A percentile compares a stretch with the other conserved stretches of the same genome.
Conservation (phyloP, 2,329 filamentous ascomycete genomes). For the Rhytidhysteron rufulum region DNA sequence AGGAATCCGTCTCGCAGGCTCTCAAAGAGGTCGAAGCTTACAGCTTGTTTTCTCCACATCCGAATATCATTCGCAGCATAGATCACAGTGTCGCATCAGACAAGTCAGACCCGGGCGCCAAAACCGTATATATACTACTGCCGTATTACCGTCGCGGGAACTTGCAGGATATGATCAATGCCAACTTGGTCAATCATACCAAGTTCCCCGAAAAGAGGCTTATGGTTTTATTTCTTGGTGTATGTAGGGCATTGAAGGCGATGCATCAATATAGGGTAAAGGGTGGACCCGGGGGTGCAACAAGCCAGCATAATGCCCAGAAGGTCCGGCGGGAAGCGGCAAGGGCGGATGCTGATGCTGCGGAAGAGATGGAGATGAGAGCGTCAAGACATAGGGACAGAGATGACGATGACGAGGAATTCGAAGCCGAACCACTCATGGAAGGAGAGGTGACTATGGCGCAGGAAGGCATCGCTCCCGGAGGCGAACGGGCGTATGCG, state of each 20-base stretch:
- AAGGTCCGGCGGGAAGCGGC: slow-evolving; percentile 54
- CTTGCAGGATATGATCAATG: slow-evolving; percentile 96
- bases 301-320: slow-evolving; percentile 52
- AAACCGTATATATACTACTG: slow-evolving; percentile 94
- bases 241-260: slow-evolving; percentile 78
- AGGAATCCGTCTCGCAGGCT: slow-evolving; percentile 90
- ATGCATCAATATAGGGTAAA: slow-evolving; percentile 86
- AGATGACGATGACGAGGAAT: slow-evolving; percentile 67
- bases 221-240: slow-evolving; percentile 87
- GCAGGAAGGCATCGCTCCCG: slow-evolving; percentile 65
- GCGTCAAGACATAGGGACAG: slow-evolving; percentile 32
- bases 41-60: slow-evolving; percentile 75
- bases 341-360: slow-evolving; percentile 48
- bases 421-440: slow-evolving; percentile 81
- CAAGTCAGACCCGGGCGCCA: slow-evolving; percentile 62
- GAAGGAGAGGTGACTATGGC: slow-evolving; percentile 67
- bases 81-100: slow-evolving; percentile 81
- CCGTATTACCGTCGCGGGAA: slow-evolving; percentile 96
- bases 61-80: slow-evolving; percentile 80
- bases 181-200: slow-evolving; percentile 93
- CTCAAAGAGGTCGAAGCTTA: slow-evolving; percentile 98
- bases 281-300: slow-evolving; percentile 49
- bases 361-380: slow-evolving; percentile 43
- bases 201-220: slow-evolving; percentile 82
- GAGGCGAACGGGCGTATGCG: slow-evolving; percentile 74